Base-by-base conservation (phyloP, 305 asterid genomes). In the Solanum chacoense region DNA sequence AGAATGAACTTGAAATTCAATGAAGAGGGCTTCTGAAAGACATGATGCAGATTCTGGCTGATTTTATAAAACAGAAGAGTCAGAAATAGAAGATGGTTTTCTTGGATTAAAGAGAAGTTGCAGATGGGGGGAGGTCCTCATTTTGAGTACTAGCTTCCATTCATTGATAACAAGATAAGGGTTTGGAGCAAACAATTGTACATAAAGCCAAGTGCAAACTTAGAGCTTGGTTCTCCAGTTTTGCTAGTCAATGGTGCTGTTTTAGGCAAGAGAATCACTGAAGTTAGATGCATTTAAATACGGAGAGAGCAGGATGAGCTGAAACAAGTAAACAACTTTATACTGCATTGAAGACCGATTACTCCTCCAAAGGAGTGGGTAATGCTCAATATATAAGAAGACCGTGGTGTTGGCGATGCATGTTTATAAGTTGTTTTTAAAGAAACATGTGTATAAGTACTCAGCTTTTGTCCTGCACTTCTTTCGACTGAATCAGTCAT, bases 21-120 rank as follows among this genome's bases (percentile, higher is more conserved):
- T 84, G 81, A 29, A 74, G 78, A 85, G 81, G 36, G 81, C 74
- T 84, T 72, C 90, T 85, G 8, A 36, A 86, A 11, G 87, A 87
- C 88, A 91, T 88, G 88, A 63, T 80, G 37, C 74, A 59, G 78
- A 91, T 34, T 85, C 89, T 35, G 87, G 80, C 40, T 75, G 74
- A 40, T 69, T 80, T 35, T 34, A 36, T 24, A 85, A 84, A 87
- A 73, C 85, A 40, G 92, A 88, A 37, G 90, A 28, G 79, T 86
- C 88, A 65, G 93, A 89, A 36, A 26, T 88, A 28, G 96, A 93
- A 77, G 94, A 90, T 14, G 24, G 24, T 88, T 3, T 71, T 93
- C 24, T 88, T 91, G 4, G 94, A 93, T 88, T 89, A 91, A 86
- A 83, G 72, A 45, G n/a, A 16, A 8, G 87, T 83, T 50, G 73